Base-by-base conservation (phyloP, 2,329 filamentous ascomycete species). In the Exophiala bonariae region DNA sequence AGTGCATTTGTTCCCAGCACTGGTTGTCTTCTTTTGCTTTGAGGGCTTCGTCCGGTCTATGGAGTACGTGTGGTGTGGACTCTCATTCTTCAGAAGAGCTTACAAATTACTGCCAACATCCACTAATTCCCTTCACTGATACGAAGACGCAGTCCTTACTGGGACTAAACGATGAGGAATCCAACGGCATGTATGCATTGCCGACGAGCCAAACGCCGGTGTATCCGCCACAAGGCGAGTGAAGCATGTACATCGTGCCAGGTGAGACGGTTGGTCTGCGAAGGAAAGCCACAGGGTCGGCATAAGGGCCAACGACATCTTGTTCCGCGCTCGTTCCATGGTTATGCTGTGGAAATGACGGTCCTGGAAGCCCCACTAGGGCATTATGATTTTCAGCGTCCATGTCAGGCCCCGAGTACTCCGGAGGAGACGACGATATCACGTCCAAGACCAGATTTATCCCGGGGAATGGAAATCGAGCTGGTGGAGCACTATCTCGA, bases 161-260 rank as follows among this genome's bases (percentile, higher is more conserved):
- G n/a, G n/a, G n/a, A n/a, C n/a, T 8, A 19, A 4, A 30, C 13
- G 3, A 41, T 41, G 38, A 31, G 38, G 23, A 32, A 3, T 18
- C 38, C 38, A 31, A 41, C 38, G 9, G 38, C 38, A 31, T 41
- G 38, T 23, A n/a, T 23, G 22, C 22, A 41, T 30, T 41, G 38
- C 38, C 38, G 38, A 11, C 38, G 10, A 18, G 4, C 38, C 20
- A 41, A 41, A 31, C 22, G 38, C 22, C 38, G 38, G 17, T 41
- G 38, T 18, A 3, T 31, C 10, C 38, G 23, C 22, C 11, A 31
- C 7, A 16, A 28, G 2, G 1, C 22, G 3, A 32, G 5, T 16
- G 23, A 32, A 16, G 22, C 38, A 1, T 41, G 38, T 41, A 9
- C 2, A 16, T 18, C 38, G 22, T 41, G 38, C 14, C 9, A 41